Conservation (phyloP, 2,329 filamentous ascomycete genomes). For the Neobulgaria alba region DNA sequence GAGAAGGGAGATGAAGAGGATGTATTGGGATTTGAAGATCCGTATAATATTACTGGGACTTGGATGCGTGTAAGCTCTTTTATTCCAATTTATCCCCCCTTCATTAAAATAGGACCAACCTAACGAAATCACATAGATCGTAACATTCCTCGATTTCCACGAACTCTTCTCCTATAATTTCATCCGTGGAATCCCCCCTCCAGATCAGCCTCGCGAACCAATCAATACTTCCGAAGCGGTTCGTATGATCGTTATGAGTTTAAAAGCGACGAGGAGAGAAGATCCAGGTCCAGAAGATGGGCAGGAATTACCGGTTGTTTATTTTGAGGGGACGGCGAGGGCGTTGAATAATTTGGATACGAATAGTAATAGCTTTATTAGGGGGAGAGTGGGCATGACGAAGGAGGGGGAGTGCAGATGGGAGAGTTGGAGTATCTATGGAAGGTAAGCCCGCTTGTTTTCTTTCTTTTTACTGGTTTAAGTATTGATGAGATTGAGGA, state of each 20-base stretch:
- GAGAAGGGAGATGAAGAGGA: neutral
- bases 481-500: neutral
- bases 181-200: conserved; percentile 33
- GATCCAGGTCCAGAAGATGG: conserved; percentile 49
- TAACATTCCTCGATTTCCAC: conserved; percentile 59
- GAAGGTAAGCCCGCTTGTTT: conserved; percentile 32
- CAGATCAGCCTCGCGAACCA: conserved; percentile 39
- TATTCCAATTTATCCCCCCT: conserved; percentile 17
- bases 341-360: conserved; percentile 58
- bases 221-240: conserved; percentile 58
- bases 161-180: conserved; percentile 71
- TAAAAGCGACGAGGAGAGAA: conserved; percentile 53
- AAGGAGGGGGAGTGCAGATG: conserved; percentile 64
- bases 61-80: conserved; percentile 54
- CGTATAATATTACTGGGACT: conserved; percentile 61
- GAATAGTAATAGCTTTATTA: conserved; percentile 57
- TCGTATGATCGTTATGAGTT: conserved; percentile 60
- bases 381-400: conserved; percentile 57
- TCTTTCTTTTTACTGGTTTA: conserved; percentile 15
- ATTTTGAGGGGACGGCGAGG: conserved; percentile 55
- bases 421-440: conserved; percentile 59
- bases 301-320: conserved; percentile 52
- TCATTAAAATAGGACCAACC: conserved; percentile 1
- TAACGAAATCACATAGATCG: conserved; percentile 9
- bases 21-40: conserved; percentile 43